Evolutionary conservation across 495 filamentous ascomycete genomes (phyloP).

Genomic region (Lophiotrema nucula): DNA sequence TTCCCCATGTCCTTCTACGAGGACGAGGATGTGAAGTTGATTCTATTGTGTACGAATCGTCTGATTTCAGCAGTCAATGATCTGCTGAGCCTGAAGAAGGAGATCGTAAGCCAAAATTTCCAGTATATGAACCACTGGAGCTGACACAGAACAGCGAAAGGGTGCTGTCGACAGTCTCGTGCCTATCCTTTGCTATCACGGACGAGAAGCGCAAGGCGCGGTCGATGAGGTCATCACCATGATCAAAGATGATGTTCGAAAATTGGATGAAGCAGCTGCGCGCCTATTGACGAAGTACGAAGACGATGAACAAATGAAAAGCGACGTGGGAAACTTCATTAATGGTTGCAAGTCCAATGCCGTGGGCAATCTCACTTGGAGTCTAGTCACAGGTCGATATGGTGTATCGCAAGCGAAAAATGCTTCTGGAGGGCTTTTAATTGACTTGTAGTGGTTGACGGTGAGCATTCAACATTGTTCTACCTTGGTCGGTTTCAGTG

Average conservation of each 20-base stretch:
- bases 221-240: conserved; percentile 1
- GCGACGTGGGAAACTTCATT: background rate
- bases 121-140: too few relatives aligned
- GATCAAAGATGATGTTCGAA: background rate
- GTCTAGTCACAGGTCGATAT: conserved; percentile 18
- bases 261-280: background rate
- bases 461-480: too few relatives aligned
- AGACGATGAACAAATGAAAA: background rate
- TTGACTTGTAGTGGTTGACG: too few relatives aligned
- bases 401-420: too few relatives aligned
- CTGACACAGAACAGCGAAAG: too few relatives aligned
- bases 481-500: too few relatives aligned
- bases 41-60: conserved; percentile 45
- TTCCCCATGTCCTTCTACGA: conserved; percentile 46
- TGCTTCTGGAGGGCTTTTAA: too few relatives aligned
- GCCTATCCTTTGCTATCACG: background rate
- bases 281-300: background rate
- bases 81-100: conserved; percentile 53
- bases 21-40: conserved; percentile 52
- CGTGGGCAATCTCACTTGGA: background rate
- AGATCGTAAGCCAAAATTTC: too few relatives aligned
- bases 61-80: conserved; percentile 1
- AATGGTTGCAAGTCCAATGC: conserved; percentile 1
- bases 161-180: conserved; percentile 5
- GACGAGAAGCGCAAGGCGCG: background rate